Conservation (phyloP, 257 asterid genomes). For the Catharanthus roseus region DNA sequence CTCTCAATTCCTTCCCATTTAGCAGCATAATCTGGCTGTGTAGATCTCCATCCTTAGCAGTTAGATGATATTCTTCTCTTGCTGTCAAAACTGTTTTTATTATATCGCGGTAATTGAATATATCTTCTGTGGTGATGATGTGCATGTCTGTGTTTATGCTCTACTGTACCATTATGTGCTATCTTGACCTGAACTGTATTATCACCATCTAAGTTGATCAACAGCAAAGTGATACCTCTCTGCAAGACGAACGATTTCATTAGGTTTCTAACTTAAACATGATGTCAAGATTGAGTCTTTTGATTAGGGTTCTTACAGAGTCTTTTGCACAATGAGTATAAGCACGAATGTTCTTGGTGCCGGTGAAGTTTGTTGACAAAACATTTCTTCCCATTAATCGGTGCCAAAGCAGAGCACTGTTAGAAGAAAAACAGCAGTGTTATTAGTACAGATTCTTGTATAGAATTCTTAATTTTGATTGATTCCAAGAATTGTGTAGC, state of each 20-base stretch:
- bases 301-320: constrained; percentile 49
- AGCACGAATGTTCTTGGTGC: constrained; percentile 54
- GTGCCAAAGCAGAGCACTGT: constrained; percentile 93
- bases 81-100: constrained; percentile 18
- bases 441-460: neutral
- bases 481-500: neutral
- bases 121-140: constrained; percentile 26
- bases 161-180: constrained; percentile 26
- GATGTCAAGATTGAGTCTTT: neutral
- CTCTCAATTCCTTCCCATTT: constrained; percentile 49
- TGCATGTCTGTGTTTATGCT: constrained; percentile 19
- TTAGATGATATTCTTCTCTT: constrained; percentile 86
- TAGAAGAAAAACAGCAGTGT: neutral
- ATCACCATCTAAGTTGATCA: constrained; percentile 69
- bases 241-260: constrained; percentile 30
- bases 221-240: constrained; percentile 60
- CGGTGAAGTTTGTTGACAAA: constrained; percentile 44
- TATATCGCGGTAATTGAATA: constrained; percentile 17
- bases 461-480: neutral
- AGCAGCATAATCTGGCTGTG: constrained; percentile 66
- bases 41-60: constrained; percentile 61
- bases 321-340: constrained; percentile 75
- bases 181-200: constrained; percentile 34
- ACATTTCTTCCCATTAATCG: constrained; percentile 69
- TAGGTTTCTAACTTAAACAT: neutral